phyloP scores from a whole-genome alignment of 176 grass and related monocot genomes.

The Typha latifolia region DNA sequence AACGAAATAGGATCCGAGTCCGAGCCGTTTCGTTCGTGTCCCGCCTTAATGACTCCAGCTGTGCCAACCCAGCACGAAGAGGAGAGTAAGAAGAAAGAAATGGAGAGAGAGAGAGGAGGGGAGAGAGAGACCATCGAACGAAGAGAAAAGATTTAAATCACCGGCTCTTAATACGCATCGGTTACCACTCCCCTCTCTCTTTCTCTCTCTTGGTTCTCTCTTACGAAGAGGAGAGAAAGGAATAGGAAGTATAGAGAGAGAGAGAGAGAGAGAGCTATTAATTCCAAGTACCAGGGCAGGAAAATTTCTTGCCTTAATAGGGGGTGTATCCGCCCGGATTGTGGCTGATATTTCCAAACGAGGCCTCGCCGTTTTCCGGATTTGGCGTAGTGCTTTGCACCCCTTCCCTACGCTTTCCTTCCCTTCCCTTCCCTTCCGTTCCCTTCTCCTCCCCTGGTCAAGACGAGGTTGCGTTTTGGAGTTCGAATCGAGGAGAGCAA shows the following conservation, averaged over 20 bases:
- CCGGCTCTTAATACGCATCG: constrained; percentile 48
- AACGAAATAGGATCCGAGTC: constrained; percentile 23
- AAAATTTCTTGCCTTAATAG: not conserved
- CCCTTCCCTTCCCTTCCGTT: too few relatives aligned
- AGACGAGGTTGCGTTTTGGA: too few relatives aligned
- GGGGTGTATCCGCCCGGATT: not conserved
- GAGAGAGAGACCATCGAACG: constrained; percentile 26
- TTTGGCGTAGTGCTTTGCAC: not conserved
- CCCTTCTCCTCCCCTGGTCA: too few relatives aligned
- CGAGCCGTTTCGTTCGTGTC: constrained; percentile 36
- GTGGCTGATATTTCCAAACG: constrained; percentile 7
- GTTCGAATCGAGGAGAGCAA: not conserved
- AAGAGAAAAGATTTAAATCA: constrained; percentile 45
- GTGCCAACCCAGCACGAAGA: constrained; percentile 43
- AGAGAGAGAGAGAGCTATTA: not conserved
- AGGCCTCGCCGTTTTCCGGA: not conserved
- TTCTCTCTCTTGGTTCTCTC: constrained; percentile 2
- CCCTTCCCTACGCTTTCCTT: not conserved
- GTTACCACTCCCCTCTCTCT: constrained; percentile 34
- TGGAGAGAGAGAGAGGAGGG: constrained; percentile 27
- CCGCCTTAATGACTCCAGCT: constrained; percentile 77
- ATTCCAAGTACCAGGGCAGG: not conserved
- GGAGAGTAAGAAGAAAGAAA: not conserved
- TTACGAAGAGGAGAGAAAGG: not conserved
- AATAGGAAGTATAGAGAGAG: not conserved